Conservation (phyloP, 2,329 filamentous ascomycete species). For the Ceratocystis lukuohia region DNA sequence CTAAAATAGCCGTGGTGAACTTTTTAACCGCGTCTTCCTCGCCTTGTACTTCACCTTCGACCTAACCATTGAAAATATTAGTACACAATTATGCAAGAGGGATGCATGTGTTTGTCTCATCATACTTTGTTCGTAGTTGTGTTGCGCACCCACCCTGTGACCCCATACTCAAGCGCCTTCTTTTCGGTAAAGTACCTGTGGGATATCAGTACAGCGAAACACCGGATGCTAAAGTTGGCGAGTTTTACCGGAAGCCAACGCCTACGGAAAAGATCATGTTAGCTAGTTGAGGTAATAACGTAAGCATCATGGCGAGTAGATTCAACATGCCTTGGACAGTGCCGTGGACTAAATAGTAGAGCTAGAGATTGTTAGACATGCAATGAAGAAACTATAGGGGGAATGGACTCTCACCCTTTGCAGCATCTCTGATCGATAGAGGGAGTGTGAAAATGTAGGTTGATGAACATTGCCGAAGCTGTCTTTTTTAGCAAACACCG, state of each 20-base stretch:
- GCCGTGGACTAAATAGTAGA: conserved; percentile 53
- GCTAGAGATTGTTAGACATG: conserved; percentile 27
- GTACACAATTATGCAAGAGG: neutral
- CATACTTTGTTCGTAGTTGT: conserved; percentile 41
- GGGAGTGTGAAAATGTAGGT: no score
- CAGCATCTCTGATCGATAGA: no score
- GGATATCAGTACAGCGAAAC: neutral
- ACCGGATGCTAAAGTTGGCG: neutral
- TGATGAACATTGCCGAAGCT: no score
- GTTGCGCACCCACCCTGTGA: conserved; percentile 52
- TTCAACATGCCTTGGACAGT: conserved; percentile 48
- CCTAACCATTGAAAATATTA: conserved; percentile 36
- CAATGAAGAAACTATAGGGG: no score
- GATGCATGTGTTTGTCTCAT: neutral
- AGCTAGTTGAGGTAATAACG: neutral
- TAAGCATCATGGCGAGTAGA: neutral
- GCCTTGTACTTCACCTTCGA: conserved; percentile 82
- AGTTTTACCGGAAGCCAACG: conserved; percentile 40
- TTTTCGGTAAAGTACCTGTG: conserved; percentile 41
- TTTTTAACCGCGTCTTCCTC: conserved; percentile 48
- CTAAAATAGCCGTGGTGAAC: conserved; percentile 61
- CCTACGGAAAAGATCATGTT: conserved; percentile 27
- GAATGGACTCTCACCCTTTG: no score
- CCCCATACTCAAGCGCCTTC: conserved; percentile 35
- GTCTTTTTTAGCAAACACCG: no score